Conservation (phyloP, 2,329 filamentous ascomycete species). For the Xylariaceae sp. region DNA sequence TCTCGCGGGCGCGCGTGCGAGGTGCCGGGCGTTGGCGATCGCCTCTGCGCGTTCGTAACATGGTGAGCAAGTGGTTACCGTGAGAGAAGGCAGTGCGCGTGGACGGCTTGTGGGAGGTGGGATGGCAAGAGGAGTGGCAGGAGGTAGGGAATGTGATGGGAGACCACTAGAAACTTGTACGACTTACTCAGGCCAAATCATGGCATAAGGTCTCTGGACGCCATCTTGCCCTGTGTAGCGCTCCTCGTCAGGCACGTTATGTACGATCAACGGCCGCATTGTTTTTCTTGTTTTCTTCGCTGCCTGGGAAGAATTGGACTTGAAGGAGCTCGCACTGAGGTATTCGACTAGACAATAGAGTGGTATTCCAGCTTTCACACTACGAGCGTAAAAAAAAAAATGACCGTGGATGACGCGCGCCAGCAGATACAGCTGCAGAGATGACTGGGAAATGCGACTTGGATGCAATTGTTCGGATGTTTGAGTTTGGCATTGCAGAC, state of each 20-base stretch:
- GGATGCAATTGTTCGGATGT: neutral
- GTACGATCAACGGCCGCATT: slow-evolving; percentile 64
- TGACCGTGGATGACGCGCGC: neutral
- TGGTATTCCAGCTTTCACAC: neutral
- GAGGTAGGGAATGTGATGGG: neutral
- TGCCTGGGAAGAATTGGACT: neutral
- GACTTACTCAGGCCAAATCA: slow-evolving; percentile 60
- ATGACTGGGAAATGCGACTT: neutral
- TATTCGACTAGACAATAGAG: neutral
- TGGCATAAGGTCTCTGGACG: slow-evolving; percentile 61
- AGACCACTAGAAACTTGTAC: too few relatives aligned
- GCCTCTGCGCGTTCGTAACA: slow-evolving; percentile 36
- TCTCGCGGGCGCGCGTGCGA: slow-evolving; percentile 46
- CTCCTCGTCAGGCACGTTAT: slow-evolving; percentile 66
- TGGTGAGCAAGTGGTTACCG: slow-evolving; percentile 13
- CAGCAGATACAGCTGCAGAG: neutral
- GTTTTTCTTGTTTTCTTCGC: slow-evolving; percentile 5
- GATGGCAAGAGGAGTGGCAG: neutral
- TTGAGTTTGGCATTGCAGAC: neutral
- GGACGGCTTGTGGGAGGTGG: neutral
- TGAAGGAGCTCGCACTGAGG: neutral
- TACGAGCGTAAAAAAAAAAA: neutral
- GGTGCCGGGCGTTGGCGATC: slow-evolving; percentile 47
- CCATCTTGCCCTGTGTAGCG: slow-evolving; percentile 64
- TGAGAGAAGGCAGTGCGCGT: neutral